phyloP scores from a whole-genome alignment of 345 rosid genomes.

The Bruguiera sexangula region DNA sequence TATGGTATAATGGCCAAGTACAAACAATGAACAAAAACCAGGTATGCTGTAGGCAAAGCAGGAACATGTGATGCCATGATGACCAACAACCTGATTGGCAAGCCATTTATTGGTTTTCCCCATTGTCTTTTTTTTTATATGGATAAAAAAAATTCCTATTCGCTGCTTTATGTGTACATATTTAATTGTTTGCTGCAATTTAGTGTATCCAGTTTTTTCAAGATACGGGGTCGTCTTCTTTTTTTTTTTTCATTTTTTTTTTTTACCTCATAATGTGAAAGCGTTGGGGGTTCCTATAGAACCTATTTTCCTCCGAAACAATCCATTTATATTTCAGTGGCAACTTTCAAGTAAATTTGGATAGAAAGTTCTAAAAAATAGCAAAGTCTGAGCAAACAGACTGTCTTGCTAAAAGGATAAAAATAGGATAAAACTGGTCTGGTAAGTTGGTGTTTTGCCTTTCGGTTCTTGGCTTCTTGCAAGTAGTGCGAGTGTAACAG shows the following conservation, averaged over 20 bases:
- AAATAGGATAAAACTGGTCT: too few species aligned
- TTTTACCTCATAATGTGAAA: too few species aligned
- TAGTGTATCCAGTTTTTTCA: not conserved
- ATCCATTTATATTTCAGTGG: too few species aligned
- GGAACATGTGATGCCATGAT: constrained; percentile 2
- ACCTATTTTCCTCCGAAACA: too few species aligned
- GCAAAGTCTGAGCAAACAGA: not conserved
- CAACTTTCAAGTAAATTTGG: too few species aligned
- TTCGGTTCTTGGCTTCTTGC: not conserved
- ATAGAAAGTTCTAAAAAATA: too few species aligned
- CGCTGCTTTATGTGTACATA: not conserved
- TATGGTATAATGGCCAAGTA: not conserved
- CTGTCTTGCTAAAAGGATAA: too few species aligned
- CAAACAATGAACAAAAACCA: not conserved
- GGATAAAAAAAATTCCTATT: not conserved
- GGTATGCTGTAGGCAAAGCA: not conserved
- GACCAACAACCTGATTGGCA: not conserved
- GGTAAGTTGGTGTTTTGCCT: too few species aligned
- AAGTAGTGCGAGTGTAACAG: not conserved
- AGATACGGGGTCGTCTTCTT: too few species aligned
- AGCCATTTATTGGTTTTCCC: not conserved
- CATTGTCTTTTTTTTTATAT: not conserved
- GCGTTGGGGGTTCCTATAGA: too few species aligned
- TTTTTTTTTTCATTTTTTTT: too few species aligned
- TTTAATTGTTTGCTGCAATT: too few species aligned